Conservation (phyloP, 305 asterid species). For the Galium porrigens region DNA sequence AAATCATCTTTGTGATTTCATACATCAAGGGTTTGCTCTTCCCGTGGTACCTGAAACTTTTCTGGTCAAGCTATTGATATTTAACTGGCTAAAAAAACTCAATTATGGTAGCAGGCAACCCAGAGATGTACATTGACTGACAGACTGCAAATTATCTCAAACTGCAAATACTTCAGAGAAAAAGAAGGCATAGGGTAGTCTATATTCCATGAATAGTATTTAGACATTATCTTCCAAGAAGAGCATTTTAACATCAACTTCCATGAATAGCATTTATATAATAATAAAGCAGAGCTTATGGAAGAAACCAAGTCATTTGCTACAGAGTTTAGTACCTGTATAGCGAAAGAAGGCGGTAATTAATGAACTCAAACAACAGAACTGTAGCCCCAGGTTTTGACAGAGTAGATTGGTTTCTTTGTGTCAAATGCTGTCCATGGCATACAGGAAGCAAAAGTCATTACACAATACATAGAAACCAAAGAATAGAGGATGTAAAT, state of each 20-base stretch:
- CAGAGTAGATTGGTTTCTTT: constrained; percentile 55
- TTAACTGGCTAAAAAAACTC: constrained; percentile 2
- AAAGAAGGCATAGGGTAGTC: neutral
- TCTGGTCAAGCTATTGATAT: neutral
- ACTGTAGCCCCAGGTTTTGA: constrained; percentile 70
- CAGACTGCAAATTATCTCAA: constrained; percentile 7
- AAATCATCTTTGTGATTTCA: constrained; percentile 78
- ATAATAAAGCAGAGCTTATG: neutral
- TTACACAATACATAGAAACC: constrained; percentile 10
- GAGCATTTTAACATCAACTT: neutral
- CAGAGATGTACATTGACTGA: neutral
- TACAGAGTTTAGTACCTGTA: constrained; percentile 49
- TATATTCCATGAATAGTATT: neutral
- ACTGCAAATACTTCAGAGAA: neutral
- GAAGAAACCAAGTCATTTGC: constrained; percentile 5
- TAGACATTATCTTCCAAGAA: neutral
- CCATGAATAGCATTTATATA: neutral
- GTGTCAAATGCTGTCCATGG: constrained; percentile 63
- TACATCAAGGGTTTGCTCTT: constrained; percentile 83
- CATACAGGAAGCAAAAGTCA: constrained; percentile 14
- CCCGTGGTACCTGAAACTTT: constrained; percentile 67
- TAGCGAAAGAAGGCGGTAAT: constrained; percentile 83
- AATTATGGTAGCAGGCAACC: neutral
- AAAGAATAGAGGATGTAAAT: neutral
- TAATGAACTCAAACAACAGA: constrained; percentile 81